Base-by-base conservation (phyloP, 257 asterid genomes). In the Nicotiana tomentosiformis region DNA sequence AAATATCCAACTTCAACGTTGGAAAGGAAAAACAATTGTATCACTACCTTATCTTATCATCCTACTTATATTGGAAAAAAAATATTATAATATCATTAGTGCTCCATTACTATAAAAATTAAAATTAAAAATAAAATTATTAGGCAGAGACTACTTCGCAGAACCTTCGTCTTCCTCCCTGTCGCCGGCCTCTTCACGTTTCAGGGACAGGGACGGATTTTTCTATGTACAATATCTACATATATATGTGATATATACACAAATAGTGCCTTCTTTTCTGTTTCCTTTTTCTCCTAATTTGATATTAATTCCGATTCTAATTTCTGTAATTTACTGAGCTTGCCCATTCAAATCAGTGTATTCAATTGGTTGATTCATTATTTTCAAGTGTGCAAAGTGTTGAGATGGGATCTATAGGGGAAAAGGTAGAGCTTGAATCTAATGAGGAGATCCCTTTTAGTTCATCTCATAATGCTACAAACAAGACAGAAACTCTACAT, bases 401-500 rank as follows among this genome's bases (percentile, higher is more conserved):
- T 79, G 60, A 32, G 80, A 83, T 86, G 82, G 78, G 83, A 80
- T 62, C 74, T 66, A 76, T 86, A 1, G 96, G 88, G 82, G 92
- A 86, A 61, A 91, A 85, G 82, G 55, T 87, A 51, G 97, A 90
- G 90, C 82, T 91, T 33, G 96, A 91, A 80, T 92, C 92, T 10
- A 96, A 93, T 18, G 78, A 72, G 5, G 96, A 94, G 90, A 76
- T 88, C 84, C 92, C 94, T 1, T 85, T 91, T 57, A 86, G 90
- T 66, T 90, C 87, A 39, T 84, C 92, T 26, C 91, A 43, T 43
- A 43, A 84, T 8, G 23, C 87, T 15, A 80, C 86, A 0, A 86
- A 67, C 72, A 93, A 94, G 74, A 82, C 81, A 58, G 91, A 85
- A 29, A 18, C 93, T 5, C 61, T 90, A 83, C 87, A 84, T 86